These are phyloP conservation scores for Yamadazyma mexicana DNA, from an alignment of 1,139 yeast species.

Conservation along the genomic window DNA sequence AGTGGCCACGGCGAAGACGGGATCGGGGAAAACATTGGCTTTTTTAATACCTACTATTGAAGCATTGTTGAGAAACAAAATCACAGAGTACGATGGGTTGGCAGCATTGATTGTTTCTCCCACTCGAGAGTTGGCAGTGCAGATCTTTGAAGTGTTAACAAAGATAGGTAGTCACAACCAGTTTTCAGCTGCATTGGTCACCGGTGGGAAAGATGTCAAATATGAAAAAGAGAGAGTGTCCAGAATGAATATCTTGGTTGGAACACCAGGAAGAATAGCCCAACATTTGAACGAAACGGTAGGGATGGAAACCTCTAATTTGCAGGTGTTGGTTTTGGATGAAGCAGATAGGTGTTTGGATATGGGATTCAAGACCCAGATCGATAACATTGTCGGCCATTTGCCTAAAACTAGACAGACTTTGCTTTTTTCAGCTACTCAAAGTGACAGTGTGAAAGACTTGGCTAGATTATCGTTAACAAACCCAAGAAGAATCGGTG, in stretches of 20 bases:
- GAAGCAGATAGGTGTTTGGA: slow-evolving; percentile 97
- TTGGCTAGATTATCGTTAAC: slow-evolving; percentile 85
- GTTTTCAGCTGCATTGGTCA: slow-evolving; percentile 91
- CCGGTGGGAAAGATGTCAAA: slow-evolving; percentile 93
- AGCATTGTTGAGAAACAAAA: slow-evolving; percentile 63
- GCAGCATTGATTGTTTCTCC: slow-evolving; percentile 94
- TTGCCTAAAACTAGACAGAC: slow-evolving; percentile 89
- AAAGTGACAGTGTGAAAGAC: slow-evolving; percentile 82
- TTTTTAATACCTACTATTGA: slow-evolving; percentile 86
- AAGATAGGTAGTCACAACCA: slow-evolving; percentile 80
- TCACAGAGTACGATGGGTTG: slow-evolving; percentile 89
- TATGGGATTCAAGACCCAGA: slow-evolving; percentile 91
- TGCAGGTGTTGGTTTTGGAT: slow-evolving; percentile 83
- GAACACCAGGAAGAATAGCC: slow-evolving; percentile 93
- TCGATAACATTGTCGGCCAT: slow-evolving; percentile 82
- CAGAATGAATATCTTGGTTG: slow-evolving; percentile 81
- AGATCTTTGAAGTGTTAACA: slow-evolving; percentile 84
- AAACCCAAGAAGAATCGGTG: slow-evolving; percentile 75
- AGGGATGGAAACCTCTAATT: slow-evolving; percentile 75
- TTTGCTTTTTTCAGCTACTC: slow-evolving; percentile 88
- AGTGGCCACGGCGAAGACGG: slow-evolving; percentile 92
- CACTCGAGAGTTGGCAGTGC: slow-evolving; percentile 91
- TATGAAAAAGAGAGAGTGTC: slow-evolving; percentile 85
- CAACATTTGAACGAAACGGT: slow-evolving; percentile 96
- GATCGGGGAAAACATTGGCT: slow-evolving; percentile 95